These are phyloP conservation scores for Pythium aquatile DNA, from an alignment of 352 stramenopile genomes.

Conservation along the genomic window DNA sequence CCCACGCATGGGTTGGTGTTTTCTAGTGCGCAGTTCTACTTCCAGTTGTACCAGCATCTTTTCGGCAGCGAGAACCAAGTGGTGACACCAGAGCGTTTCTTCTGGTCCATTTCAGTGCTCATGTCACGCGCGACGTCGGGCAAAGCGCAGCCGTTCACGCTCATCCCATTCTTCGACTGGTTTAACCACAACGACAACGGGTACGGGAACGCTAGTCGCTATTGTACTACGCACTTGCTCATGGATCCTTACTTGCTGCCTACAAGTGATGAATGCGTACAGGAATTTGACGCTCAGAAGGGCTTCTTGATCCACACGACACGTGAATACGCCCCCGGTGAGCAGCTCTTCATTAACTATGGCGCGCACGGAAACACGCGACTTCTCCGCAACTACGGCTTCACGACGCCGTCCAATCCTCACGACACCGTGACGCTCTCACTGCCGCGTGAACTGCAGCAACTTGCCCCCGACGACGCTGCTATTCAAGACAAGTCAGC, in stretches of 20 bases:
- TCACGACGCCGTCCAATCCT: constrained; percentile 42
- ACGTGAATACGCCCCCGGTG: constrained; percentile 46
- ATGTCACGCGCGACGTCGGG: constrained; percentile 81
- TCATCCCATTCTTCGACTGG: constrained; percentile 87
- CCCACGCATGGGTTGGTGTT: not conserved
- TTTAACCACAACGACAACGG: constrained; percentile 73
- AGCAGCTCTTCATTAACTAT: constrained; percentile 86
- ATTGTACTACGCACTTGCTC: not conserved
- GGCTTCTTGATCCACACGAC: constrained; percentile 68
- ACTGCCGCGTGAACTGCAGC: constrained; percentile 39
- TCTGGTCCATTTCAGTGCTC: constrained; percentile 79
- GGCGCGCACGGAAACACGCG: constrained; percentile 63
- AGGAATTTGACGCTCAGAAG: constrained; percentile 52
- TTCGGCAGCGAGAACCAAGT: constrained; percentile 57
- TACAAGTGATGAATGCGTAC: constrained; percentile 59
- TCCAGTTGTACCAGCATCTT: constrained; percentile 65
- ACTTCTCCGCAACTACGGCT: constrained; percentile 82
- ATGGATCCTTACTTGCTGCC: not conserved
- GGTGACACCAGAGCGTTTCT: constrained; percentile 61
- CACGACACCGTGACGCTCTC: constrained; percentile 43
- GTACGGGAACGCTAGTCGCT: constrained; percentile 26
- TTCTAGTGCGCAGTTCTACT: constrained; percentile 56
- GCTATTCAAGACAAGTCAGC: constrained; percentile 25
- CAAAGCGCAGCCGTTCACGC: constrained; percentile 68
- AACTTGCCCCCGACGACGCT: constrained; percentile 33